Base-by-base conservation (phyloP, 2,329 filamentous ascomycete genomes). In the Aspergillus thermomutatus region DNA sequence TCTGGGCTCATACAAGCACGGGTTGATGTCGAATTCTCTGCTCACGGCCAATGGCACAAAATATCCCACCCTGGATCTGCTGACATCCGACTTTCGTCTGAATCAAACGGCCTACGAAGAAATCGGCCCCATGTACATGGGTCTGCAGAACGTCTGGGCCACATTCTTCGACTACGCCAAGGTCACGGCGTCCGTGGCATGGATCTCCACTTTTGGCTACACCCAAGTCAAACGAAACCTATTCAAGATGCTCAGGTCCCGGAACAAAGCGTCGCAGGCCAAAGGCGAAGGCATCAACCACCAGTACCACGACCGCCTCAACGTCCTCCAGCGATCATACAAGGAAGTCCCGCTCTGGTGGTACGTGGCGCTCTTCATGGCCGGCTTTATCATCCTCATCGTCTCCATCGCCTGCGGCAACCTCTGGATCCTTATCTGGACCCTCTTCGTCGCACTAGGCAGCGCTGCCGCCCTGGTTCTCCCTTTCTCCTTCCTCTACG, bases 151-250 rank as follows among this genome's bases (percentile, higher is more conserved):
- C 45, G 75, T 84, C 3, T 87, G 83, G 83, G 68, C 71, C 3
- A 82, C 83, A 59, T 85, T 85, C 70, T 86, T 85, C 66, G 82
- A 83, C 65, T 86, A 86, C 55, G 82, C 84, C 5, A 80, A 82
- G 8, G 82, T 84, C 55, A 77, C 82, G 1, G 85, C 83, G 1
- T 82, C 83, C 0, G 75, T 86, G 49, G 79, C 80, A 5, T 87
- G 84, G 83, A 82, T 85, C 67, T 72, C 72, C 3, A 78, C 83
- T 0, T 86, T 86, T 55, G 82, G 83, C 0, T 83, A 73, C 45
- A 61, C 73, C 0, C 76, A 82, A 55, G 75, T 86, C 48, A 75
- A 72, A 25, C 68, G 69, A 1, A 82, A 78, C 19, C 64, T 80
- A 23, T 59, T 58, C 4, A 82, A 81, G 61, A 74, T 82, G 23